These are phyloP conservation scores for Huntiella moniliformis DNA, from an alignment of 2,329 filamentous ascomycete species.

Conservation along the genomic window DNA sequence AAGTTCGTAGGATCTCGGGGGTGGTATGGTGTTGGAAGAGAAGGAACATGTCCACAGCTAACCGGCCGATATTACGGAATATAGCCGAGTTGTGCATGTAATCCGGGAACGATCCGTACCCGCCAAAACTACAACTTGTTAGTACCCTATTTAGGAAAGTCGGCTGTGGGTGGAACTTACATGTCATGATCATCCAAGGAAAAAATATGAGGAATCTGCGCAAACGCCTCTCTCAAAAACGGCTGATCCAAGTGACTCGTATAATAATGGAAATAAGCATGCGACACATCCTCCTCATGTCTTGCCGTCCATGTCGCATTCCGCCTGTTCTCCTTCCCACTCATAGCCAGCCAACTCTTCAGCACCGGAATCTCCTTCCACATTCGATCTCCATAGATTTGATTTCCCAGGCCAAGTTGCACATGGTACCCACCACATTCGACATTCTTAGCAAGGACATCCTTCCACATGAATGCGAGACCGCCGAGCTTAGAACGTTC, in stretches of 20 bases:
- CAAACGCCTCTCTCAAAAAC: constrained; percentile 83
- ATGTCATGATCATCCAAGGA: constrained; percentile 96
- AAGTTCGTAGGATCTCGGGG: constrained; percentile 75
- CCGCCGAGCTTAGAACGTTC: constrained; percentile 76
- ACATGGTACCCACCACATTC: constrained; percentile 93
- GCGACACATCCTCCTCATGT: constrained; percentile 85
- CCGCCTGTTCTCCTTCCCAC: constrained; percentile 81
- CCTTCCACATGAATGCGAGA: constrained; percentile 95
- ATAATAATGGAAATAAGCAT: constrained; percentile 98
- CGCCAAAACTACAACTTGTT: constrained; percentile 54
- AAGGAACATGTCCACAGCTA: constrained; percentile 94
- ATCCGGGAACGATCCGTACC: constrained; percentile 89
- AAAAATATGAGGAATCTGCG: constrained; percentile 85
- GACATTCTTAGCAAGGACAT: constrained; percentile 90
- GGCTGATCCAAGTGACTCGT: constrained; percentile 97
- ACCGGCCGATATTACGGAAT: constrained; percentile 93
- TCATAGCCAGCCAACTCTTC: constrained; percentile 88
- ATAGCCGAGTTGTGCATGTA: constrained; percentile 97
- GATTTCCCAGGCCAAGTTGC: constrained; percentile 78
- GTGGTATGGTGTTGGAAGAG: constrained; percentile 98
- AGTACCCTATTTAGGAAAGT: constrained; percentile 10
- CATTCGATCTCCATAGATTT: constrained; percentile 85
- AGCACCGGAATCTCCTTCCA: constrained; percentile 92
- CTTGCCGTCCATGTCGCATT: constrained; percentile 81
- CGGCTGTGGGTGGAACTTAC: constrained; percentile 42